These are phyloP conservation scores for Hypoxylon subgilvum DNA, from an alignment of 495 filamentous ascomycete genomes.

Conservation along the genomic window DNA sequence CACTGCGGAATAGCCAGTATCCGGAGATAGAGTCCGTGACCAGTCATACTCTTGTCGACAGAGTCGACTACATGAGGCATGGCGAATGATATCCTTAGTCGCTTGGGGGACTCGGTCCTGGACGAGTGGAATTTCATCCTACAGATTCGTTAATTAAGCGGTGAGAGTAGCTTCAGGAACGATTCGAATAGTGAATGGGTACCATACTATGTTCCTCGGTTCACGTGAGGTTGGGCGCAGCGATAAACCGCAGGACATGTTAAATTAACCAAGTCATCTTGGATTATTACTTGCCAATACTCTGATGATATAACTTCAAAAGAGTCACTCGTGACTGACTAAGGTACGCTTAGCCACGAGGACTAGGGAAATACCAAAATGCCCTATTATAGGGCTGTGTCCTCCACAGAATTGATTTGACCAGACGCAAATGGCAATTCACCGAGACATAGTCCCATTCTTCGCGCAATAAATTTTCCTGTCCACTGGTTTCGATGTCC, in stretches of 20 bases:
- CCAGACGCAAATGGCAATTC: not conserved
- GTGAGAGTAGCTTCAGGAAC: not conserved
- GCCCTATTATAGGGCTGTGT: constrained; percentile 6
- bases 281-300: too few relatives aligned
- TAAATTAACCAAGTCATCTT: too few relatives aligned
- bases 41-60: not conserved
- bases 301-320: not conserved
- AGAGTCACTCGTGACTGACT: not conserved
- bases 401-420: not conserved
- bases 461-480: not conserved
- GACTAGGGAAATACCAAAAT: not conserved
- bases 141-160: constrained; percentile 4
- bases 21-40: too few relatives aligned
- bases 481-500: not conserved
- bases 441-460: not conserved
- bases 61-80: not conserved
- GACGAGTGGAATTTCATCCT: constrained; percentile 4
- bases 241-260: too few relatives aligned
- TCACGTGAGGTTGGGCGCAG: not conserved
- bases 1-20: not conserved
- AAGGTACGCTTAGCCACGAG: not conserved
- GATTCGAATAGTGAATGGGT: too few relatives aligned
- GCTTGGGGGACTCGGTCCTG: not conserved
- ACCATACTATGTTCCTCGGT: not conserved
- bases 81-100: not conserved